A percentile compares a stretch with the other conserved stretches of the same genome.
These are phyloP conservation scores for Penicillium sp. DNA, from an alignment of 2,329 filamentous ascomycete genomes.

Conservation along the genomic window DNA sequence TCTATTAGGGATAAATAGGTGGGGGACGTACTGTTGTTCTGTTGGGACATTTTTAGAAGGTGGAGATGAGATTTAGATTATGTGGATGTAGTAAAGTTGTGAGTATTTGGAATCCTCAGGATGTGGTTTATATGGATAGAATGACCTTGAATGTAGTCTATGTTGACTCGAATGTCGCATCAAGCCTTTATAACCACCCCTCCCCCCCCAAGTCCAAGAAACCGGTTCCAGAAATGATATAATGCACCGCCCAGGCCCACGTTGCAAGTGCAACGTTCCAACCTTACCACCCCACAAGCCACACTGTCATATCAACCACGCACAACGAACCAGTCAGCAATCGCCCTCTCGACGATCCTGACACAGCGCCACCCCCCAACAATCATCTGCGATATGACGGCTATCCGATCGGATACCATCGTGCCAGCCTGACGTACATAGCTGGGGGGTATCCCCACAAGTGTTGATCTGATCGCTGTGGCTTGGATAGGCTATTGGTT, in stretches of 20 bases:
- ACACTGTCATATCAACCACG: conserved; percentile 16
- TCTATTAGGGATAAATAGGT: too few species aligned
- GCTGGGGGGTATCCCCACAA: neutral
- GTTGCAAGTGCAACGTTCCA: neutral
- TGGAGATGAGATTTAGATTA: neutral
- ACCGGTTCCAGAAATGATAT: conserved; percentile 21
- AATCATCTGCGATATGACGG: neutral
- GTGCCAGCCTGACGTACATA: conserved; percentile 21
- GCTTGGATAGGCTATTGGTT: conserved; percentile 6
- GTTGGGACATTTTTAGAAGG: neutral
- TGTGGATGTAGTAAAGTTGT: neutral
- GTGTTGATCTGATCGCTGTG: conserved; percentile 10
- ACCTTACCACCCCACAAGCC: conserved; percentile 9
- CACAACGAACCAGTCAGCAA: neutral
- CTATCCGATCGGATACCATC: neutral
- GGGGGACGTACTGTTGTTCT: neutral
- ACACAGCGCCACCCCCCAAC: neutral
- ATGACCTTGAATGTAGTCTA: neutral
- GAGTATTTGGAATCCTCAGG: too few species aligned
- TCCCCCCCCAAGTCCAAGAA: neutral
- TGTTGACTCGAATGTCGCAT: neutral
- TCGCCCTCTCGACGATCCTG: conserved; percentile 1
- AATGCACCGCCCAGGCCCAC: conserved; percentile 7
- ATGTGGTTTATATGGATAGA: too few species aligned
- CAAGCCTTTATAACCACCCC: neutral